Base-by-base conservation (phyloP, 257 asterid species). In the Parsonsia alboflavescens region DNA sequence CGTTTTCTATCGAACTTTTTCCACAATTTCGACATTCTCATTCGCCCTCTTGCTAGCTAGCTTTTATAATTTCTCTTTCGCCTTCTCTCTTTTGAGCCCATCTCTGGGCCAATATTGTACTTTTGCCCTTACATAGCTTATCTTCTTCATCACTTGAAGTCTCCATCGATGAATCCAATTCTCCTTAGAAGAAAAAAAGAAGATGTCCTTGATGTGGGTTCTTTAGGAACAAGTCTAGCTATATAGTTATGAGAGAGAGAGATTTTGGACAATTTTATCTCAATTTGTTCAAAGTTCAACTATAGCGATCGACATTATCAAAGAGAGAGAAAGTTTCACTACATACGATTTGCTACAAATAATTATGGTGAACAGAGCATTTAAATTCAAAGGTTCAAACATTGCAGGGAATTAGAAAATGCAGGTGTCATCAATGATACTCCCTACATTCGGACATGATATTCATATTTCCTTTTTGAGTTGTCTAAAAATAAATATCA, bases 11-110 rank as follows among this genome's bases (percentile, higher is more conserved):
- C 3, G 58, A 57, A 16, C 28, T 45, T 73, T 72, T 2, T 49
- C 21, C 54, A 6, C 68, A 49, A 73, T 42, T 73, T 58, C 69
- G 57, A 72, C 57, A 72, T 72, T 72, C 68, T 41, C 54, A 72
- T 72, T 42, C 39, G 39, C 39, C 39, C 39, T 33, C 39, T 33
- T 33, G 39, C 39, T 33, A 33, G 3, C 39, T 33, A 33, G 39
- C 39, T 33, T 33, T 33, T 33, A 33, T 33, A 33, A 33, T 33
- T 33, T 33, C 39, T 70, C 73, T 26, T 49, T 28, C n/a, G n/a
- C n/a, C n/a, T n/a, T n/a, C n/a, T n/a, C n/a, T 70, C 73, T 26
- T 49, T 28, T 19, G 22, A 19, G 16, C 8, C 16, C 74, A 71
- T 52, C 75, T 30, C 75, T 30, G 74, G 68, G 21, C 63, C 63